A percentile compares a stretch with the other conserved stretches of the same genome.
These are phyloP conservation scores for Sambucus nigra DNA, from an alignment of 129 eudicot species.

Conservation along the genomic window DNA sequence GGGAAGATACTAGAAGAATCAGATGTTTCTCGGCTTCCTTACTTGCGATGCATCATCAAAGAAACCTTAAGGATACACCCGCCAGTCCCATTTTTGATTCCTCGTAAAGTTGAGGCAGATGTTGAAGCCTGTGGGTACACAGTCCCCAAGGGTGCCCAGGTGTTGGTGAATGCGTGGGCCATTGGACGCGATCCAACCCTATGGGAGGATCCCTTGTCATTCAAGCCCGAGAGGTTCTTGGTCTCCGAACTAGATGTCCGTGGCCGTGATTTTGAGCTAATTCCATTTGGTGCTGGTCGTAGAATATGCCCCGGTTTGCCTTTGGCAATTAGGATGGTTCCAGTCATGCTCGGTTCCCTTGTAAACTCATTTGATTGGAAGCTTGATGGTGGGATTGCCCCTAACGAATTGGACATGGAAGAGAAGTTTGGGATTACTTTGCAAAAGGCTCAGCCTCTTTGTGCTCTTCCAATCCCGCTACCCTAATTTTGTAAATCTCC, in stretches of 20 bases:
- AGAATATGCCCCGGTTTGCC: slow-evolving; percentile 48
- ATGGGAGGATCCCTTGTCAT: slow-evolving; percentile 29
- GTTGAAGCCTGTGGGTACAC: slow-evolving; percentile 28
- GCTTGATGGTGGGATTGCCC: slow-evolving; percentile 25
- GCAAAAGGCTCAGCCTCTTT: slow-evolving; percentile 25
- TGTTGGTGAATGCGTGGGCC: slow-evolving; percentile 42
- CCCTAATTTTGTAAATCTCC: background rate
- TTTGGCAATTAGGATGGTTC: slow-evolving; percentile 28
- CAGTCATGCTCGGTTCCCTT: slow-evolving; percentile 37
- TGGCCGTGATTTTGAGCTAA: slow-evolving; percentile 40
- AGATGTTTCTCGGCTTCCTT: slow-evolving; percentile 28
- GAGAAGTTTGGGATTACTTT: slow-evolving; percentile 33
- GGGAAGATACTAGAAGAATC: slow-evolving; percentile 30
- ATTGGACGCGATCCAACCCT: slow-evolving; percentile 29
- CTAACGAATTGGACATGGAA: slow-evolving; percentile 30
- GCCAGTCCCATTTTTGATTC: slow-evolving; percentile 1
- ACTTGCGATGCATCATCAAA: slow-evolving; percentile 30
- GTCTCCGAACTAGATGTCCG: slow-evolving; percentile 23
- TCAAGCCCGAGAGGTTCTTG: slow-evolving; percentile 43
- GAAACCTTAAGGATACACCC: slow-evolving; percentile 17
- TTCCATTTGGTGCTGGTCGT: slow-evolving; percentile 48
- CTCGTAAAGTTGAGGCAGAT: slow-evolving; percentile 24
- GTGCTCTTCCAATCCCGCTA: slow-evolving; percentile 20
- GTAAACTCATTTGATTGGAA: slow-evolving; percentile 36
- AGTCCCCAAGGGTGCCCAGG: slow-evolving; percentile 34